These are phyloP conservation scores for Globisporangium okanoganense DNA, from an alignment of 352 stramenopile genomes.

Conservation along the genomic window DNA sequence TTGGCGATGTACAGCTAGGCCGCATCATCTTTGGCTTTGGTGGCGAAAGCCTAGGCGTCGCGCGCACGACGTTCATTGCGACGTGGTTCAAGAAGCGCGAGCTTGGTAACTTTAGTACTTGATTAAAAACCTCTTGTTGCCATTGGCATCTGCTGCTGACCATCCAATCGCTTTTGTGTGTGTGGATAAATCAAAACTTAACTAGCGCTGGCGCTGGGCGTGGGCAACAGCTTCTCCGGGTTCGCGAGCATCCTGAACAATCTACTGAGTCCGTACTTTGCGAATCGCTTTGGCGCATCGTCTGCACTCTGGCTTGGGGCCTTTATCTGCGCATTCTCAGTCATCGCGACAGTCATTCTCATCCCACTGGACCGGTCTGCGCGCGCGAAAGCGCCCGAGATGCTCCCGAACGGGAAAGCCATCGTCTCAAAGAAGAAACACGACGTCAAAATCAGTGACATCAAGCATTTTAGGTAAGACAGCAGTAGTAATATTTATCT, in stretches of 20 bases:
- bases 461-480: slow-evolving; percentile 38
- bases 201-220: slow-evolving; percentile 80
- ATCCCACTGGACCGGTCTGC: slow-evolving; percentile 44
- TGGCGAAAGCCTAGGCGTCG: slow-evolving; percentile 76
- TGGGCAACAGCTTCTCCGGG: slow-evolving; percentile 64
- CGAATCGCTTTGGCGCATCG: slow-evolving; percentile 41
- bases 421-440: slow-evolving; percentile 1
- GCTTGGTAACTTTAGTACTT: no score
- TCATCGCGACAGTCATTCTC: slow-evolving; percentile 47
- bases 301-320: slow-evolving; percentile 67
- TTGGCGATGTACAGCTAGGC: slow-evolving; percentile 39
- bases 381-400: slow-evolving; percentile 16
- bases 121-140: no score
- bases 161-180: no score
- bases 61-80: slow-evolving; percentile 61
- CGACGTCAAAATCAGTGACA: slow-evolving; percentile 29
- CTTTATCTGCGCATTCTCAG: slow-evolving; percentile 35
- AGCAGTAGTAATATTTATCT: background rate
- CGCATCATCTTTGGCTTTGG: slow-evolving; percentile 82
- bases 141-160: no score
- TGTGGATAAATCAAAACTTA: no score
- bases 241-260: slow-evolving; percentile 84
- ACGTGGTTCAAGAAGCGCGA: slow-evolving; percentile 84
- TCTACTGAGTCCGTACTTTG: slow-evolving; percentile 59
- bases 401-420: slow-evolving; percentile 31